Evolutionary conservation across 768 basidiomycete species (phyloP), one percentile per base, ranked within the genome.

Genomic region (Lactarius evosmus): DNA sequence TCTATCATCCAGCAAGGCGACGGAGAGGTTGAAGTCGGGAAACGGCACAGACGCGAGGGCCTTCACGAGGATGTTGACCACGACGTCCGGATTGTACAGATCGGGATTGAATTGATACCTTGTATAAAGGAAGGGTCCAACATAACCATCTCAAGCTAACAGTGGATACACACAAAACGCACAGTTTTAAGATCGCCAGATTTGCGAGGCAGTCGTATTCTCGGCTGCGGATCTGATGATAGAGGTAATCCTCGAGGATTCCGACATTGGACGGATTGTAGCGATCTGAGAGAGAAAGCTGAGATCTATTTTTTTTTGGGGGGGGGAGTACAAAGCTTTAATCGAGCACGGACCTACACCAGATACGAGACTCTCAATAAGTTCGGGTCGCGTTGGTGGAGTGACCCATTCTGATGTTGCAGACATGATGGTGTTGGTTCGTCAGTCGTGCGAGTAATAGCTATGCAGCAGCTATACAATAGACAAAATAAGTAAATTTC

Each of bases 101-200:
- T 92, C 88, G 36, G 92, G 85, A 78, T 98, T 98, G 78, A 98
- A 98, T 74, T 98, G 95, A 78, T 98, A 97, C 55, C 93, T 96
- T 69, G 14, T 38, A 14, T 22, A 22, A 7, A n/a, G 17, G 49
- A 41, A 22, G n/a, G n/a, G n/a, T n/a, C n/a, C n/a, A n/a, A n/a
- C n/a, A n/a, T n/a, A n/a, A n/a, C n/a, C n/a, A n/a, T n/a, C n/a
- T n/a, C n/a, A n/a, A n/a, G n/a, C n/a, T n/a, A n/a, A n/a, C n/a
- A n/a, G n/a, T n/a, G n/a, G n/a, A n/a, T n/a, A n/a, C n/a, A n/a
- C n/a, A n/a, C n/a, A n/a, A n/a, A 19, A 75, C 83, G 40, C 69
- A 95, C 91, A 98, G 78, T 77, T 98, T 98, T 54, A 98, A 75
- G 67, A 97, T 94, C 55, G 95, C 95, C 44, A 98, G 80, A 77